Percentiles rank a stretch among this genome's conserved stretches.
phyloP scores from a whole-genome alignment of 768 basidiomycete species.

The Collybia mongolica region DNA sequence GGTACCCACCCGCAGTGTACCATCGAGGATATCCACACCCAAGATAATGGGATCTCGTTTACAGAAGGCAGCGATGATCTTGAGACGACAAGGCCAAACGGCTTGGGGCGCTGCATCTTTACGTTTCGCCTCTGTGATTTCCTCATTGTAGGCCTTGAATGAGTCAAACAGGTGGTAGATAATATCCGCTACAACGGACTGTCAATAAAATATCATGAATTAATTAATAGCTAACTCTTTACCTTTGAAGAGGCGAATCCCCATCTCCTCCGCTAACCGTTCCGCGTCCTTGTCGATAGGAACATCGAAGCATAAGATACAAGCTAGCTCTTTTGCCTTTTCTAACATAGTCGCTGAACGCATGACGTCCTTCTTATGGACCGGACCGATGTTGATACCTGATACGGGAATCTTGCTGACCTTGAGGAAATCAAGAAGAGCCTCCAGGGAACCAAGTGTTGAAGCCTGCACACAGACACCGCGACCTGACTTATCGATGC shows the following conservation, averaged over 20 bases:
- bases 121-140: conserved; percentile 90
- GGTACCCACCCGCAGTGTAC: conserved; percentile 86
- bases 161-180: conserved; percentile 98
- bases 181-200: conserved; percentile 73
- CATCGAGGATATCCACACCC: conserved; percentile 95
- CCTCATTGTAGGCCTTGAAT: conserved; percentile 91
- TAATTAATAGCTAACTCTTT: conserved; percentile 1
- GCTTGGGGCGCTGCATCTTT: conserved; percentile 92
- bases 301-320: conserved; percentile 97
- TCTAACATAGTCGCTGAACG: conserved; percentile 92
- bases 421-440: conserved; percentile 93
- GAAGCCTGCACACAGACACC: conserved; percentile 98
- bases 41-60: conserved; percentile 97
- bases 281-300: conserved; percentile 92
- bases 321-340: conserved; percentile 91
- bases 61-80: conserved; percentile 91
- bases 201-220: conserved; percentile 1
- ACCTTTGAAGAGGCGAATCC: conserved; percentile 95
- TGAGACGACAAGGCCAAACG: conserved; percentile 94
- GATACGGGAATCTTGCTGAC: conserved; percentile 95
- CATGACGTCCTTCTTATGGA: conserved; percentile 95
- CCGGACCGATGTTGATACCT: conserved; percentile 96
- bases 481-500: conserved; percentile 91
- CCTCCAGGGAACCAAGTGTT: conserved; percentile 95
- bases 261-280: conserved; percentile 89